Conservation (phyloP, 768 basidiomycete genomes). For the Clitopilus hobsonii region DNA sequence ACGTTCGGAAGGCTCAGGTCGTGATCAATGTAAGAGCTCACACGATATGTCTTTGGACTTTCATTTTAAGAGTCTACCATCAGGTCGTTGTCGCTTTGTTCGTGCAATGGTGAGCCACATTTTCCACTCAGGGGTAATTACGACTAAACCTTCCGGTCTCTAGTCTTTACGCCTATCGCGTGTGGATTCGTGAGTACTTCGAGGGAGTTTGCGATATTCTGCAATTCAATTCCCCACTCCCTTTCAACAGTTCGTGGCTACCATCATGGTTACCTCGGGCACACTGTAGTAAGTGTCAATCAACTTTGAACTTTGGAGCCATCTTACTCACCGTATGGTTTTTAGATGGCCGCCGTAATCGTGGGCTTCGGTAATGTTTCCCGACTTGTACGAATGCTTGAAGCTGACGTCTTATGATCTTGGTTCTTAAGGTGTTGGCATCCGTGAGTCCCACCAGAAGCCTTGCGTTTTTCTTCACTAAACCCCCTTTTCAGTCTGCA, state of each 20-base stretch:
- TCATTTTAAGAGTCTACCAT: background rate
- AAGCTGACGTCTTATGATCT: background rate
- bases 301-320: background rate
- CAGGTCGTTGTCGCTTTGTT: constrained; percentile 38
- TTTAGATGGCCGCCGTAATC: constrained; percentile 27
- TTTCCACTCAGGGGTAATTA: background rate
- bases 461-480: background rate
- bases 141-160: background rate
- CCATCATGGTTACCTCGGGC: constrained; percentile 29
- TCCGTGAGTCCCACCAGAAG: constrained; percentile 16
- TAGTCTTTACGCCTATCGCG: constrained; percentile 40
- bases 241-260: constrained; percentile 27
- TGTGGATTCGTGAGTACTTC: constrained; percentile 39
- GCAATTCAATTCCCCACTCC: background rate
- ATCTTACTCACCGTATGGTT: constrained; percentile 1
- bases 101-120: constrained; percentile 33
- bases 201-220: background rate
- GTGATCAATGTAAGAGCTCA: constrained; percentile 31
- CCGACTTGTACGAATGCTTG: background rate
- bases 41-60: background rate
- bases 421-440: constrained; percentile 24
- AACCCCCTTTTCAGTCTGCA: constrained; percentile 18
- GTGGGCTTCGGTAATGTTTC: constrained; percentile 32
- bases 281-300: constrained; percentile 25
- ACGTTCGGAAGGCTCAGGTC: constrained; percentile 38